phyloP scores from a whole-genome alignment of 1,139 yeast species.

The Candida sp. region DNA sequence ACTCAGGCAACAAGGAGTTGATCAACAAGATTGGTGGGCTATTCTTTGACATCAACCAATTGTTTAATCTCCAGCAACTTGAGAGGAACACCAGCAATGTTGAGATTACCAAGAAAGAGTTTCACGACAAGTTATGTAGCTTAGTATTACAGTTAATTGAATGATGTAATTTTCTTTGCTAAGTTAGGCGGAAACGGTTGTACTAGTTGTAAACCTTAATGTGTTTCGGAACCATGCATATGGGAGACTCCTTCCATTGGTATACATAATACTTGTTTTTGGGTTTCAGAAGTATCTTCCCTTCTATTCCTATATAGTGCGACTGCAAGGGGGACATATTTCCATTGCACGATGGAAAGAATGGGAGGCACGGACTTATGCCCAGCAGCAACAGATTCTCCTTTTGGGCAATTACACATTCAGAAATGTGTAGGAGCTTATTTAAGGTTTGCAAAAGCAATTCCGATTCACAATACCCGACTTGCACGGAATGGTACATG shows the following conservation, averaged over 20 bases:
- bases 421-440: too few relatives aligned
- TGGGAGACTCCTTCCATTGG: not conserved
- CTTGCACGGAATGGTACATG: too few relatives aligned
- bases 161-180: not conserved
- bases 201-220: not conserved
- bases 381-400: too few relatives aligned
- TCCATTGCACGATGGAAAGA: not conserved
- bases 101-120: conserved; percentile 13
- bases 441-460: too few relatives aligned
- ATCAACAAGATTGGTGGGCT: conserved; percentile 28
- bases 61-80: conserved; percentile 21
- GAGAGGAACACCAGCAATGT: conserved; percentile 8
- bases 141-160: conserved; percentile 17
- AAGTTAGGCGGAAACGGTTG: too few relatives aligned
- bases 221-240: not conserved
- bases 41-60: conserved; percentile 30
- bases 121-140: conserved; percentile 22
- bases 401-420: too few relatives aligned
- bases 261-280: not conserved
- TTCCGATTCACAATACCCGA: too few relatives aligned
- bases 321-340: not conserved
- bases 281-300: too few relatives aligned
- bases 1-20: conserved; percentile 33
- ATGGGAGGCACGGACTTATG: too few relatives aligned
- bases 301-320: not conserved